phyloP scores from a whole-genome alignment of 2,329 filamentous ascomycete species.

The Cryphonectria parasitica region DNA sequence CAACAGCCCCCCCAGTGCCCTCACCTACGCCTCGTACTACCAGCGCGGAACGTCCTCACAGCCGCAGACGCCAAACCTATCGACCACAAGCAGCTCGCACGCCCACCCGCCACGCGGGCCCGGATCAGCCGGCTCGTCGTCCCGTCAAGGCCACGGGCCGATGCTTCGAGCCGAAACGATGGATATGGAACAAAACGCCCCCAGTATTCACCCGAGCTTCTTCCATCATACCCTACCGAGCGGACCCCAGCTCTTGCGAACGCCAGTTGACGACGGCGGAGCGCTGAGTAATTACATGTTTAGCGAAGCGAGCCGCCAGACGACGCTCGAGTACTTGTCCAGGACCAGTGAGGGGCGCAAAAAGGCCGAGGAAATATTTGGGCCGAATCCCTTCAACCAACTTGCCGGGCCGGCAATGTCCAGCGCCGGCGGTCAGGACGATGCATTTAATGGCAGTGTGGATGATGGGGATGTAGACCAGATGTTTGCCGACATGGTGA shows the following conservation, averaged over 20 bases:
- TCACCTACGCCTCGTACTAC: conserved; percentile 40
- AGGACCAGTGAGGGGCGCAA: conserved; percentile 55
- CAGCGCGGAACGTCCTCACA: conserved; percentile 41
- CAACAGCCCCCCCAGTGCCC: conserved; percentile 41
- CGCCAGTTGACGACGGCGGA: conserved; percentile 41
- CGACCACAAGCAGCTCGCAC: conserved; percentile 38
- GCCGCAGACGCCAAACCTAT: conserved; percentile 42
- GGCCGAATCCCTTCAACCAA: conserved; percentile 50
- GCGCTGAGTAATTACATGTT: conserved; percentile 49
- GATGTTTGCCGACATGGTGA: conserved; percentile 61
- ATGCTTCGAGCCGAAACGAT: conserved; percentile 42
- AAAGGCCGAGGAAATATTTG: conserved; percentile 56
- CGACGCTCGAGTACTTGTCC: conserved; percentile 56
- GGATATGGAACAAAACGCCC: conserved; percentile 41
- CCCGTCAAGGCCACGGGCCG: conserved; percentile 37
- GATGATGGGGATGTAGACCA: conserved; percentile 55
- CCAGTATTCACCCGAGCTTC: conserved; percentile 47
- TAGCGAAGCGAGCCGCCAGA: conserved; percentile 50
- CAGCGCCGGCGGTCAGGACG: conserved; percentile 30
- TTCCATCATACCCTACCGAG: conserved; percentile 43
- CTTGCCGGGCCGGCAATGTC: conserved; percentile 2
- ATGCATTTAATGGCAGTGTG: conserved; percentile 34
- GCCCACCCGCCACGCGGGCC: conserved; percentile 40
- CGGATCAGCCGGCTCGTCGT: conserved; percentile 41
- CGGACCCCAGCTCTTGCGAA: conserved; percentile 51